Conservation (phyloP, 2,329 filamentous ascomycete species). For the Fusarium chaquense region DNA sequence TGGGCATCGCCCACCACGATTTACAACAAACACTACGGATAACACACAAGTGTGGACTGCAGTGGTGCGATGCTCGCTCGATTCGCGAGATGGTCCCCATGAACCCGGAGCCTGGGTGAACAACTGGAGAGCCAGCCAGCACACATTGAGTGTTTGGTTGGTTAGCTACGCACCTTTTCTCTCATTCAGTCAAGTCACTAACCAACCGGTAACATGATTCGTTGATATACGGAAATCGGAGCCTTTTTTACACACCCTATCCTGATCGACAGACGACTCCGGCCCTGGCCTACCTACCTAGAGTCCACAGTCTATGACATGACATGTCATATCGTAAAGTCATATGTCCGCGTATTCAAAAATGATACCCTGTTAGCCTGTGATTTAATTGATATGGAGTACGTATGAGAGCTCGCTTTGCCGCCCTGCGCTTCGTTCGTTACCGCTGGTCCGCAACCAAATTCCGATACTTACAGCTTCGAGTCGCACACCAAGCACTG, state of each 20-base stretch:
- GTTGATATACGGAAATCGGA: constrained; percentile 27
- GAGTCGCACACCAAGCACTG: not conserved
- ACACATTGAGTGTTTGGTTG: constrained; percentile 6
- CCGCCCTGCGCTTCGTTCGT: not conserved
- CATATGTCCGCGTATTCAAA: not conserved
- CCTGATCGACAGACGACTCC: not conserved
- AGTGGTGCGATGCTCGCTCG: constrained; percentile 19
- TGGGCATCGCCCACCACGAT: not conserved
- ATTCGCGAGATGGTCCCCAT: constrained; percentile 35
- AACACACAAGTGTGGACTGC: not conserved
- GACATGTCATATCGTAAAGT: not conserved
- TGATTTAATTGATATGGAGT: not conserved
- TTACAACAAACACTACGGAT: not conserved
- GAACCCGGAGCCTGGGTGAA: constrained; percentile 43
- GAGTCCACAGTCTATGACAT: not conserved
- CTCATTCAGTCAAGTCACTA: not conserved
- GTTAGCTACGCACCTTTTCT: not conserved
- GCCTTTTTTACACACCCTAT: constrained; percentile 5
- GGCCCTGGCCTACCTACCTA: not conserved
- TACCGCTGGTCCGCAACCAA: constrained; percentile 5
- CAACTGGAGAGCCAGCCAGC: constrained; percentile 23
- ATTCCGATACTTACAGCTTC: constrained; percentile 1
- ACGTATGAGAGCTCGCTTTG: not conserved
- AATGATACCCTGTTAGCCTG: not conserved
- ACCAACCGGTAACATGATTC: constrained; percentile 17